Base-by-base conservation (phyloP, 139 green algal species). In the Picochlorum sp. region DNA sequence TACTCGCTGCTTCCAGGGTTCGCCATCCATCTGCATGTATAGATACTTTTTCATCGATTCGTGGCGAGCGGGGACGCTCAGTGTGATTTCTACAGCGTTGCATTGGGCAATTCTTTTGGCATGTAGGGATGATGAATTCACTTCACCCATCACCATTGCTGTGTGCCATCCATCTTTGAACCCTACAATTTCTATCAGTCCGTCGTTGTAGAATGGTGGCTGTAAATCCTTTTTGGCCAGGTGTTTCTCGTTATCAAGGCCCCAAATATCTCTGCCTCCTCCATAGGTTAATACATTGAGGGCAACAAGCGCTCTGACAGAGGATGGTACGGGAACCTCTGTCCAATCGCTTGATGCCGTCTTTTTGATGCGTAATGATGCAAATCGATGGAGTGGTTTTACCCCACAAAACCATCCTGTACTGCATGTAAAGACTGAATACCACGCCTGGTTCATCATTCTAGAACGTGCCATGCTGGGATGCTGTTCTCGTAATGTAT, bases 1-100 rank as follows among this genome's bases (percentile, higher is more conserved):
- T 30, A 95, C 74, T 41, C 73, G 49, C 76, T 95, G 88, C 65
- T 65, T 62, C 88, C 88, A 95, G 2, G 88, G 88, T 80, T 95
- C 88, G 0, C 88, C 88, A 61, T 95, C 88, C 28, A 94, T 47
- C 73, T 95, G 88, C 81, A 92, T 87, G 71, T 83, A 75, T 13
- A 47, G 46, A 3, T 4, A 20, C 21, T 13, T 45, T 38, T 24
- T 49, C 47, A 56, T 38, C 26, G 58, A 26, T 54, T 24, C 26
- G 34, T 44, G 56, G 34, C 38, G 15, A 15, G 21, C 10, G 9
- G 67, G 73, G 41, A 46, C 30, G 15, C 64, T 47, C 26, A 87
- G 56, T 21, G 76, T 54, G n/a, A 94, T 45, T 32, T 78, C 56
- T 26, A 93, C 66, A 18, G 77, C 81, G 0, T 37, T 4, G 23